phyloP scores from a whole-genome alignment of 1,139 yeast species.

The Pichia sp. region DNA sequence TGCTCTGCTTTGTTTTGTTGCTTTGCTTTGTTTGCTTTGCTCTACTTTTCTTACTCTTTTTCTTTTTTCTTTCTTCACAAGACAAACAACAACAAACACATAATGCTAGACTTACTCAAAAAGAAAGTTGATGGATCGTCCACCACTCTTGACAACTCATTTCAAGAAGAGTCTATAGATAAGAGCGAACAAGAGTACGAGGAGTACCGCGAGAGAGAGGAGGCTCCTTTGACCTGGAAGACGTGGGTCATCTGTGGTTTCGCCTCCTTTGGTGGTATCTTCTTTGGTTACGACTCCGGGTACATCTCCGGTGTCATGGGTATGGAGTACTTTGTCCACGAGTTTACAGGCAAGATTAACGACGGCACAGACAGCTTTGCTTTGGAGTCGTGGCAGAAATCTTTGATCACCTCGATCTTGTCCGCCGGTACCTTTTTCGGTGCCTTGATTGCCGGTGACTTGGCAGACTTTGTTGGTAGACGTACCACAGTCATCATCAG shows the following conservation, averaged over 20 bases:
- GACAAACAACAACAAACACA: neutral
- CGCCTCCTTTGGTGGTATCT: slow-evolving; percentile 53
- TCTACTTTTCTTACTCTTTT: neutral
- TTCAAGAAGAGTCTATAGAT: slow-evolving; percentile 7
- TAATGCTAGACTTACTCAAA: neutral
- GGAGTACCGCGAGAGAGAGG: slow-evolving; percentile 26
- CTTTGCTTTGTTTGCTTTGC: too few relatives aligned
- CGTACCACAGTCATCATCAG: slow-evolving; percentile 52
- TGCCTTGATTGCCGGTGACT: slow-evolving; percentile 52
- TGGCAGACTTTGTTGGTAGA: slow-evolving; percentile 59
- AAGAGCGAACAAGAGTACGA: neutral
- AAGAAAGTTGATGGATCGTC: neutral
- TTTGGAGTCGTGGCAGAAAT: slow-evolving; percentile 33
- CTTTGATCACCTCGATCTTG: slow-evolving; percentile 52
- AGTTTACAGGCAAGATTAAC: slow-evolving; percentile 33
- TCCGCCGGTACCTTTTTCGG: slow-evolving; percentile 59
- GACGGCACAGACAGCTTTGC: slow-evolving; percentile 20
- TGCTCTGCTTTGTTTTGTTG: neutral
- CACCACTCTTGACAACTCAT: neutral
- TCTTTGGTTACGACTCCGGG: slow-evolving; percentile 59
- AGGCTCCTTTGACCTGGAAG: slow-evolving; percentile 33
- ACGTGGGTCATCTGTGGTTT: slow-evolving; percentile 36
- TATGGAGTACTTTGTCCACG: slow-evolving; percentile 44
- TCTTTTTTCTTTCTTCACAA: neutral
- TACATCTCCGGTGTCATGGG: slow-evolving; percentile 55